These are phyloP conservation scores for Dothistroma septosporum DNA, from an alignment of 2,329 filamentous ascomycete genomes.

Conservation along the genomic window DNA sequence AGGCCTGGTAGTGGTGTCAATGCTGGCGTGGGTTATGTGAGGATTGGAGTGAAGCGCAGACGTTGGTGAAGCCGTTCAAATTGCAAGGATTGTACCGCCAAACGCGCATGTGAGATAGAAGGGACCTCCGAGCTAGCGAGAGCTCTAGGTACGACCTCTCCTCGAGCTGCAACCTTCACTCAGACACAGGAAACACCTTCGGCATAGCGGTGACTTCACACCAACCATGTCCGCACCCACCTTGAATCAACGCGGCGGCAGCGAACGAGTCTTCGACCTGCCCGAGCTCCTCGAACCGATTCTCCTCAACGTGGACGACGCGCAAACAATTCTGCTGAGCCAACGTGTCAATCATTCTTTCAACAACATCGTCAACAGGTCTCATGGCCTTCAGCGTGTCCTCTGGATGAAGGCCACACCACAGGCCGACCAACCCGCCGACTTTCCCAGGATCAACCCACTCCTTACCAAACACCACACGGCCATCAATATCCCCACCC, in stretches of 20 bases:
- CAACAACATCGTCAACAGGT: not conserved
- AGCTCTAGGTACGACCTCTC: not conserved
- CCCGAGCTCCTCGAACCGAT: slow-evolving; percentile 1
- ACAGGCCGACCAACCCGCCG: not conserved
- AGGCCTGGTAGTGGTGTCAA: slow-evolving; percentile 5
- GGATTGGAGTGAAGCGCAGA: too few species aligned
- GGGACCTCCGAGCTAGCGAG: not conserved
- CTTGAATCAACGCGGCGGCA: not conserved
- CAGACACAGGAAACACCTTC: not conserved
- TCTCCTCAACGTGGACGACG: slow-evolving; percentile 2
- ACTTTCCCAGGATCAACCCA: not conserved
- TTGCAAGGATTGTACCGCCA: not conserved
- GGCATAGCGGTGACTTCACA: not conserved
- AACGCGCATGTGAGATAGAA: not conserved
- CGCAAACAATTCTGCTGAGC: slow-evolving; percentile 3
- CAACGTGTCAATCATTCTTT: not conserved
- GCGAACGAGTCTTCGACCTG: not conserved
- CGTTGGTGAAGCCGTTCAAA: not conserved
- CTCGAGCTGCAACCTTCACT: not conserved
- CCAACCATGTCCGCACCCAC: not conserved
- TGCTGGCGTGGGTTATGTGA: too few species aligned
- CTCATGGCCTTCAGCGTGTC: not conserved
- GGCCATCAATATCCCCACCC: not conserved
- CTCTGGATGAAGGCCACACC: slow-evolving; percentile 1
- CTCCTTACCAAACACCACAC: not conserved